These are phyloP conservation scores for Candida ficus DNA, from an alignment of 805 yeast species.

Conservation along the genomic window DNA sequence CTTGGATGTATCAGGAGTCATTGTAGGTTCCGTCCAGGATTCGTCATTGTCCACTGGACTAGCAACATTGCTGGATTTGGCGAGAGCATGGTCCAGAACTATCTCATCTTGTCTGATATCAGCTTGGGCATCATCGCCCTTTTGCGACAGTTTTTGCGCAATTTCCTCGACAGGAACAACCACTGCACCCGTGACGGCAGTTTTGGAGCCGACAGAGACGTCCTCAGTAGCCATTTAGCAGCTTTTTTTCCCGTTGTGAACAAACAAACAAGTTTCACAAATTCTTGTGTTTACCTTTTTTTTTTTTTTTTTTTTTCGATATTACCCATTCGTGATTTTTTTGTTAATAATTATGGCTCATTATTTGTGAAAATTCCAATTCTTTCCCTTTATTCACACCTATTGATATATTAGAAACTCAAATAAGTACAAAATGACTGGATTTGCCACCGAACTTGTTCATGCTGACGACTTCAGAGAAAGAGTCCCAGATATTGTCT, in stretches of 20 bases:
- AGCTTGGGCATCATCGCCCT: constrained; percentile 3
- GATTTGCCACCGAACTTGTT: constrained; percentile 49
- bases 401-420: too few relatives aligned
- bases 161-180: background rate
- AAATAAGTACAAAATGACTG: constrained; percentile 23
- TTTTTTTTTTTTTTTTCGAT: too few relatives aligned
- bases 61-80: constrained; percentile 21
- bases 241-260: too few relatives aligned
- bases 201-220: too few relatives aligned
- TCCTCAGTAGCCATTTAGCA: too few relatives aligned
- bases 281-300: too few relatives aligned
- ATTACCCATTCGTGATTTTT: too few relatives aligned
- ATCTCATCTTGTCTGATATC: constrained; percentile 21
- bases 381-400: too few relatives aligned
- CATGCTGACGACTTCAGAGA: constrained; percentile 65
- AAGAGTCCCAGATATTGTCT: constrained; percentile 60
- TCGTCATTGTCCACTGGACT: constrained; percentile 14
- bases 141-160: too few relatives aligned
- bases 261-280: too few relatives aligned
- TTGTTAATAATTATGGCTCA: background rate
- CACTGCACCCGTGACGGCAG: too few relatives aligned
- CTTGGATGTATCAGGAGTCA: background rate
- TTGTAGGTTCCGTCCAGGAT: too few relatives aligned
- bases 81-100: constrained; percentile 20
- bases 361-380: background rate